Percentiles rank a stretch among this genome's conserved stretches.
phyloP scores from a whole-genome alignment of 2,329 filamentous ascomycete species.

The Pezicula carpinea region DNA sequence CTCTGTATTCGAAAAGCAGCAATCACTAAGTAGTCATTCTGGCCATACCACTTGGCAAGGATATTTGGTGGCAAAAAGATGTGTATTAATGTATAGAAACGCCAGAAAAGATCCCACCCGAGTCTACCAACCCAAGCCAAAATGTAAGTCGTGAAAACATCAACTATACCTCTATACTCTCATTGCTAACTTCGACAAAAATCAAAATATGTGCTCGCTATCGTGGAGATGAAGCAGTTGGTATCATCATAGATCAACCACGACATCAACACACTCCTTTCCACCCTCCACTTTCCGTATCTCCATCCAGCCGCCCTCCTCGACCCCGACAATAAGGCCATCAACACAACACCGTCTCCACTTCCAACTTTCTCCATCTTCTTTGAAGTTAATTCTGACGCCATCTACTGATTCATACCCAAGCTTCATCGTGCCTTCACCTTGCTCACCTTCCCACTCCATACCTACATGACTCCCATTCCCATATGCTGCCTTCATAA shows the following conservation, averaged over 20 bases:
- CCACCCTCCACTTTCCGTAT: slow-evolving; percentile 45
- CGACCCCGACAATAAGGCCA: slow-evolving; percentile 76
- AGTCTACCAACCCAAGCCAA: too few relatives aligned
- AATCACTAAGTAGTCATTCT: too few relatives aligned
- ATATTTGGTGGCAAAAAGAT: too few relatives aligned
- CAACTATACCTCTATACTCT: too few relatives aligned
- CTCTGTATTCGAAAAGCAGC: too few relatives aligned
- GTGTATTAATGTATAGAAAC: too few relatives aligned
- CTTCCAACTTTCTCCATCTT: slow-evolving; percentile 55
- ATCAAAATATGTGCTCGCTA: too few relatives aligned
- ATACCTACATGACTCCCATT: slow-evolving; percentile 51
- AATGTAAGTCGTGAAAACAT: too few relatives aligned
- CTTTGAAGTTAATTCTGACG: slow-evolving; percentile 65
- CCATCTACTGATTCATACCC: slow-evolving; percentile 67
- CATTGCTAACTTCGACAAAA: too few relatives aligned
- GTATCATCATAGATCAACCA: slow-evolving; percentile 13
- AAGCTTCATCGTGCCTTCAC: slow-evolving; percentile 54
- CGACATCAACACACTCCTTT: slow-evolving; percentile 20
- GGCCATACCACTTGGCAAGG: neutral
- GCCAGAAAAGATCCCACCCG: too few relatives aligned
- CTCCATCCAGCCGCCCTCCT: slow-evolving; percentile 65
- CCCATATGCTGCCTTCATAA: slow-evolving; percentile 66
- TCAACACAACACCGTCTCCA: slow-evolving; percentile 93
- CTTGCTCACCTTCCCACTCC: slow-evolving; percentile 37
- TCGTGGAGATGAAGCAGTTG: too few relatives aligned